Base-by-base conservation (phyloP, 345 rosid genomes). In the Populus simonii region DNA sequence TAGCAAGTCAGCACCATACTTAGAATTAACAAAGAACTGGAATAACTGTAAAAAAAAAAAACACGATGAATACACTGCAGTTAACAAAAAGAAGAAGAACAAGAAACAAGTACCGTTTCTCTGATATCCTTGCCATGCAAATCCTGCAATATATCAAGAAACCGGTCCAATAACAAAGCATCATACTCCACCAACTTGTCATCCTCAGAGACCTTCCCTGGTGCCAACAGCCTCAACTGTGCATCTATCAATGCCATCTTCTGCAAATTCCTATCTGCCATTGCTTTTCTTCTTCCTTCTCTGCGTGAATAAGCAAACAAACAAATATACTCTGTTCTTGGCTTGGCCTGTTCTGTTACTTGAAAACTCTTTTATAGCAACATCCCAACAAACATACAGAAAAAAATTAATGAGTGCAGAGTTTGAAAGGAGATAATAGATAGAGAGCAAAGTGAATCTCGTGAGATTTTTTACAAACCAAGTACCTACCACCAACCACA, bases 121-220 rank as follows among this genome's bases (percentile, higher is more conserved):
- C 71, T 63, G 72, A 81, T 68, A 62, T 77, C 76, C 72, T 77
- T 76, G 36, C 84, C 84, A 66, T 81, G 84, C 53, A 81, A 77
- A 51, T 78, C 81, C 69, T 81, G 84, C 66, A 81, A 66, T 18
- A 81, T 74, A 55, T 81, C 81, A 8, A 81, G 84, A 63, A 81
- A 81, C 1, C 84, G 74, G 33, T 81, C 81, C 71, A 81, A 57
- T 36, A 81, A 70, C 61, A 81, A 63, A 78, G 84, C 84, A 63
- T 81, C 84, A 27, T 78, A 81, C 76, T 81, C 84, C 20, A 81
- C 78, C 70, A 81, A 23, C 78, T 78, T 81, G 65, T 81, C 84
- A 65, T 81, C 84, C 74, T 78, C 84, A 13, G 75, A 73, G 5
- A 81, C 84, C 51, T 81, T 81, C 27, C 84, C 47, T 3, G 84